A percentile compares a stretch with the other conserved stretches of the same genome.
These are phyloP conservation scores for Stereocaulon alpinum DNA, from an alignment of 495 filamentous ascomycete species.

Conservation along the genomic window DNA sequence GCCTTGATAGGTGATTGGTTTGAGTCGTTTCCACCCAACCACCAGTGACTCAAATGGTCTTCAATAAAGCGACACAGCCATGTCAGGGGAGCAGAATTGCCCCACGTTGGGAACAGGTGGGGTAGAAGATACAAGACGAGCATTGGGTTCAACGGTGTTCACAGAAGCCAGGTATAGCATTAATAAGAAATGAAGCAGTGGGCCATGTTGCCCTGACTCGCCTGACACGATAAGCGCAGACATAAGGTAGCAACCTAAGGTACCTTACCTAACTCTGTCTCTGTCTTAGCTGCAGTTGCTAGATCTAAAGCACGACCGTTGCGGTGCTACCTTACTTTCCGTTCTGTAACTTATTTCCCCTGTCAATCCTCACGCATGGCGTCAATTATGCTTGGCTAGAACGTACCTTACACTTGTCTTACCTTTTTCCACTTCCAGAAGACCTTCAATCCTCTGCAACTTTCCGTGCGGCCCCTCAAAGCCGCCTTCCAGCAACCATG, in stretches of 20 bases:
- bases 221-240: constrained; percentile 9
- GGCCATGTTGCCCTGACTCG: not conserved
- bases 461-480: not conserved
- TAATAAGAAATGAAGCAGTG: not conserved
- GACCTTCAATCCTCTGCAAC: not conserved
- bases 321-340: not conserved
- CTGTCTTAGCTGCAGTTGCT: not conserved
- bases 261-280: not conserved
- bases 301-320: constrained; percentile 7
- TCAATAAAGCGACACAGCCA: not conserved
- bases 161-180: not conserved
- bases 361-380: not conserved
- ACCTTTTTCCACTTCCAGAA: not conserved
- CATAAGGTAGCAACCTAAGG: not conserved
- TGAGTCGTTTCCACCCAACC: not conserved
- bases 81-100: not conserved
- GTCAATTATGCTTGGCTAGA: constrained; percentile 7
- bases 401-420: not conserved
- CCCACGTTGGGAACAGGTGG: not conserved
- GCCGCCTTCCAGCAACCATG: constrained; percentile 8
- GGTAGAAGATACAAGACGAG: not conserved
- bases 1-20: too few species aligned
- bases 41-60: not conserved
- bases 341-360: not conserved
- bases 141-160: not conserved